These are phyloP conservation scores for Botrytis deweyae DNA, from an alignment of 2,329 filamentous ascomycete genomes.

Conservation along the genomic window DNA sequence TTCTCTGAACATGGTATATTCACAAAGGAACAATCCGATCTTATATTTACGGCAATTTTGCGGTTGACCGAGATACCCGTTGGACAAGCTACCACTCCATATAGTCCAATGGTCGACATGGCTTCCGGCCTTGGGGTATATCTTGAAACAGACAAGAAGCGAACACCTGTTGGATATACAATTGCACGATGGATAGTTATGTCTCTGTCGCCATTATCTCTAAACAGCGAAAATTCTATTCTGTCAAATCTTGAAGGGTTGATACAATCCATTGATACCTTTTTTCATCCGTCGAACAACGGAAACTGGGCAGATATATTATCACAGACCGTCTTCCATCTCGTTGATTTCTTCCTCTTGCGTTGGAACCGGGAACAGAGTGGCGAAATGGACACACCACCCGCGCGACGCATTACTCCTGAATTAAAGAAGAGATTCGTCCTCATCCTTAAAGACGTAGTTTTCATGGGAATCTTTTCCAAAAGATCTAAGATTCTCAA, in stretches of 20 bases:
- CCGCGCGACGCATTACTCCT: constrained; percentile 74
- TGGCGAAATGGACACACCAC: constrained; percentile 84
- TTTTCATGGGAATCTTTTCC: constrained; percentile 97
- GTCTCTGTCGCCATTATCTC: constrained; percentile 82
- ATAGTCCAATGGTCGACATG: constrained; percentile 76
- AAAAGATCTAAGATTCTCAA: constrained; percentile 91
- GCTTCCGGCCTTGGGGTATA: constrained; percentile 80
- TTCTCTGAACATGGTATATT: constrained; percentile 90
- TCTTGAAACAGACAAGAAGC: constrained; percentile 88
- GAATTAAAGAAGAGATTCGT: constrained; percentile 89
- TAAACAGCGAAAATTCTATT: constrained; percentile 75
- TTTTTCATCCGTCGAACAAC: constrained; percentile 97
- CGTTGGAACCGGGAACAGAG: constrained; percentile 95
- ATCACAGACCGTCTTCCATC: constrained; percentile 85
- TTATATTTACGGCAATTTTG: constrained; percentile 89
- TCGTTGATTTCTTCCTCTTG: constrained; percentile 95
- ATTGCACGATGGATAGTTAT: constrained; percentile 91
- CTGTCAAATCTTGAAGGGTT: constrained; percentile 84
- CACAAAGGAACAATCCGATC: constrained; percentile 83
- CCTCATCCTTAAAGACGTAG: constrained; percentile 81
- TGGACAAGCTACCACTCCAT: constrained; percentile 90
- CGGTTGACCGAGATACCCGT: constrained; percentile 93
- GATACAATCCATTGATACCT: constrained; percentile 93
- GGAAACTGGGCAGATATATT: constrained; percentile 88
- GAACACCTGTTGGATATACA: constrained; percentile 87